A percentile compares a stretch with the other conserved stretches of the same genome.
These are phyloP conservation scores for Phytophthora multivora DNA, from an alignment of 352 stramenopile genomes.

Conservation along the genomic window DNA sequence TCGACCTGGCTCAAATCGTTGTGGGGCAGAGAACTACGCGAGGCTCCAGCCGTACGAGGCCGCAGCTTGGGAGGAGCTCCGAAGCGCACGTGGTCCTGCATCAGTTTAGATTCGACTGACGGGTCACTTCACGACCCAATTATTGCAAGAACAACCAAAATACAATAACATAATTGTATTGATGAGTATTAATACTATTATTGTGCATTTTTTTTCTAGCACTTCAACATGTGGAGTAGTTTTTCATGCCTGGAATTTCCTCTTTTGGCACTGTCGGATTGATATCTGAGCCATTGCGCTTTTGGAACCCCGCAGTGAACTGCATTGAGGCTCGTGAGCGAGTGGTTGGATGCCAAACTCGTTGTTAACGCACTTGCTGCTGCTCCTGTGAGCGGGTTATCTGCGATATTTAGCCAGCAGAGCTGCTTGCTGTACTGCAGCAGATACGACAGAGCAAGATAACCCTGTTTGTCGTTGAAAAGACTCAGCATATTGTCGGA, in stretches of 20 bases:
- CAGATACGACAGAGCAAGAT: conserved; percentile 56
- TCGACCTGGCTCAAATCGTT: background rate
- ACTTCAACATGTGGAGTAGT: conserved; percentile 34
- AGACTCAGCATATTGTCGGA: conserved; percentile 59
- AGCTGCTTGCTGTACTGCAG: conserved; percentile 55
- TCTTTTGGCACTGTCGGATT: background rate
- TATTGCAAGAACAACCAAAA: background rate
- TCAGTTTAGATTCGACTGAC: conserved; percentile 7
- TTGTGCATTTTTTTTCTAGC: background rate
- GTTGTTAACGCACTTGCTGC: conserved; percentile 20
- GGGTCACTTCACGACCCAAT: background rate
- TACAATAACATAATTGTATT: background rate
- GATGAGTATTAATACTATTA: background rate
- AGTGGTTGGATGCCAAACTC: conserved; percentile 38
- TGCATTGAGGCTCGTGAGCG: conserved; percentile 45
- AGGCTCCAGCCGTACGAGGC: conserved; percentile 48
- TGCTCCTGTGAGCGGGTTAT: conserved; percentile 39
- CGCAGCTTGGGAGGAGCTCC: conserved; percentile 54
- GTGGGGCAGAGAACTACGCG: conserved; percentile 14
- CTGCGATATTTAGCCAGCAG: conserved; percentile 46
- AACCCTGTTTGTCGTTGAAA: conserved; percentile 62
- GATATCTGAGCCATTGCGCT: conserved; percentile 5
- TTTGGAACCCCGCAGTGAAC: conserved; percentile 31
- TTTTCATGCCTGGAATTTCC: background rate
- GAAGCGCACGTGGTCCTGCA: conserved; percentile 57